These are phyloP conservation scores for Clarireedia sp. DNA, from an alignment of 2,329 filamentous ascomycete species.

Conservation along the genomic window DNA sequence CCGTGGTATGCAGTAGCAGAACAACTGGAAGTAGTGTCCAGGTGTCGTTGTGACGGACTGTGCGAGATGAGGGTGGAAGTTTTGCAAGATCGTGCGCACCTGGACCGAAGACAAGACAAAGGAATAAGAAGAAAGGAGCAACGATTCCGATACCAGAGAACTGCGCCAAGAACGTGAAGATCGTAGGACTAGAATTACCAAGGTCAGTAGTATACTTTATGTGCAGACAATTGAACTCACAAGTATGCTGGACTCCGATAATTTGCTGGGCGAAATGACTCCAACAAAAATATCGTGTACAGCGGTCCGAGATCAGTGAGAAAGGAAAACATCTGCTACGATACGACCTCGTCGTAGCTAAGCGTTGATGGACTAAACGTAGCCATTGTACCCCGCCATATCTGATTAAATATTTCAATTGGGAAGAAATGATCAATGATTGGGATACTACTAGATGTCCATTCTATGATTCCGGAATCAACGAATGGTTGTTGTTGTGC, in stretches of 20 bases:
- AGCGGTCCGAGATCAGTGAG: neutral
- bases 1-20: neutral
- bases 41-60: neutral
- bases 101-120: neutral
- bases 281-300: neutral
- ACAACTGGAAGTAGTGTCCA: neutral
- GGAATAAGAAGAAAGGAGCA: neutral
- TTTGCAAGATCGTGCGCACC: neutral
- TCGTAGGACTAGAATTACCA: neutral
- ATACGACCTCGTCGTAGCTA: neutral
- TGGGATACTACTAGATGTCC: neutral
- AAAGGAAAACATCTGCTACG: neutral
- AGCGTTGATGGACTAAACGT: neutral
- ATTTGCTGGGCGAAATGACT: neutral
- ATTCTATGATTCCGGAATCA: neutral
- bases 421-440: neutral
- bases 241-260: neutral
- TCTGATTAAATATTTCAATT: neutral
- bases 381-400: neutral
- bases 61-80: neutral
- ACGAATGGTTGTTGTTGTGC: neutral
- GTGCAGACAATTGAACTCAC: neutral
- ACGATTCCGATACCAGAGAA: neutral
- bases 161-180: neutral
- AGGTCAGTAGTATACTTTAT: neutral